phyloP scores from a whole-genome alignment of 306 rosid genomes.

The cucumber (Cucumis sativus) region DNA sequence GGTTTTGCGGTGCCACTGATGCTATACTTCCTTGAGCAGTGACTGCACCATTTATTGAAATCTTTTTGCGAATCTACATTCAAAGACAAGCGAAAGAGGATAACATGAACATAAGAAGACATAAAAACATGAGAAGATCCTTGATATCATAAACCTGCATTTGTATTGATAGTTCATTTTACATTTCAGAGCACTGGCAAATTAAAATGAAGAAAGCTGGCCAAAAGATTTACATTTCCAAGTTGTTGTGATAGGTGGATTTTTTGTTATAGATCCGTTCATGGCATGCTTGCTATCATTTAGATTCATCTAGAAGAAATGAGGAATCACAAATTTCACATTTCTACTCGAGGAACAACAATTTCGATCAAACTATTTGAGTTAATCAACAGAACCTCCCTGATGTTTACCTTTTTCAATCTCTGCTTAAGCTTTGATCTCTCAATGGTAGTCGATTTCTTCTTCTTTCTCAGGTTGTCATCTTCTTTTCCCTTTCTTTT shows the following conservation, averaged over 20 bases:
- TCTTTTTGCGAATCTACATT: slow-evolving; percentile 34
- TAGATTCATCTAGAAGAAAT: not conserved
- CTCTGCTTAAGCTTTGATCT: slow-evolving; percentile 26
- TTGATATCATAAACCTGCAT: not conserved
- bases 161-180: not conserved
- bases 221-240: not conserved
- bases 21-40: slow-evolving; percentile 16
- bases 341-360: not conserved
- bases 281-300: not conserved
- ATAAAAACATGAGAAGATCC: not conserved
- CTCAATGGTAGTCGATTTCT: slow-evolving; percentile 19
- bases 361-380: not conserved
- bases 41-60: slow-evolving; percentile 15
- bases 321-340: not conserved
- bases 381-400: not conserved
- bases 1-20: slow-evolving; percentile 15
- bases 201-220: not conserved
- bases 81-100: not conserved
- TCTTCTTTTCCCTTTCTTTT: slow-evolving; percentile 13
- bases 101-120: not conserved
- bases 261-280: not conserved
- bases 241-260: not conserved
- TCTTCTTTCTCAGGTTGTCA: slow-evolving; percentile 13
- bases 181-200: not conserved
- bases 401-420: slow-evolving; percentile 33